Conservation (phyloP, 192 early-diverging fungal species). For the Entrophospora sp. region DNA sequence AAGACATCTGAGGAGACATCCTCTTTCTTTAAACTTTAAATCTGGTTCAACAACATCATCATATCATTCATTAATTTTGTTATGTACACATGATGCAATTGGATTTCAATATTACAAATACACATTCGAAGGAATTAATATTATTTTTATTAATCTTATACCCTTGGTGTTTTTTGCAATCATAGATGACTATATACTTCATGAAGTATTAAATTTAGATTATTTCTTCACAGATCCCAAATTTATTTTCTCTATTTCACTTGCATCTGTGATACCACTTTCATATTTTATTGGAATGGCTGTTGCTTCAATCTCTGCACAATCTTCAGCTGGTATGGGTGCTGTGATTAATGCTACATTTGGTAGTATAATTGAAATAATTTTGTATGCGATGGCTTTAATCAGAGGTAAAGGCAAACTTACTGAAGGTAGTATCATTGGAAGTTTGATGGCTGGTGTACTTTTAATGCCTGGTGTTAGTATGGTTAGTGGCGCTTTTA, state of each 20-base stretch:
- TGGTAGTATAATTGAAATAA: constrained; percentile 92
- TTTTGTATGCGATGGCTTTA: constrained; percentile 85
- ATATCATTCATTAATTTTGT: constrained; percentile 49
- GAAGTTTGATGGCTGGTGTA: constrained; percentile 81
- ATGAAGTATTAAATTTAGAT: constrained; percentile 26
- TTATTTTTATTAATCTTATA: constrained; percentile 90
- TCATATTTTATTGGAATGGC: constrained; percentile 97
- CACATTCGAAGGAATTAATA: constrained; percentile 93
- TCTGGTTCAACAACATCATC: constrained; percentile 32
- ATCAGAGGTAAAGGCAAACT: constrained; percentile 77
- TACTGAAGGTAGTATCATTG: constrained; percentile 88
- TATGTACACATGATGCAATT: constrained; percentile 82
- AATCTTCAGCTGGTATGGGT: constrained; percentile 85
- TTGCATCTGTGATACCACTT: constrained; percentile 81
- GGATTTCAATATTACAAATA: constrained; percentile 97
- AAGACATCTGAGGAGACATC: constrained; percentile 68
- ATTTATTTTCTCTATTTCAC: constrained; percentile 52
- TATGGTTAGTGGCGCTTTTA: constrained; percentile 89
- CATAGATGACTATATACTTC: constrained; percentile 68
- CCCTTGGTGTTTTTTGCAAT: constrained; percentile 77
- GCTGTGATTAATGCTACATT: constrained; percentile 98
- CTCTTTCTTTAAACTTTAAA: constrained; percentile 66
- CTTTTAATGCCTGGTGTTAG: constrained; percentile 86
- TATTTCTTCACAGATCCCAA: constrained; percentile 34
- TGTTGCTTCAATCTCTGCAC: constrained; percentile 93